These are phyloP conservation scores for Mycosarcoma mackinlayi DNA, from an alignment of 1,284 basidiomycete species.

Conservation along the genomic window DNA sequence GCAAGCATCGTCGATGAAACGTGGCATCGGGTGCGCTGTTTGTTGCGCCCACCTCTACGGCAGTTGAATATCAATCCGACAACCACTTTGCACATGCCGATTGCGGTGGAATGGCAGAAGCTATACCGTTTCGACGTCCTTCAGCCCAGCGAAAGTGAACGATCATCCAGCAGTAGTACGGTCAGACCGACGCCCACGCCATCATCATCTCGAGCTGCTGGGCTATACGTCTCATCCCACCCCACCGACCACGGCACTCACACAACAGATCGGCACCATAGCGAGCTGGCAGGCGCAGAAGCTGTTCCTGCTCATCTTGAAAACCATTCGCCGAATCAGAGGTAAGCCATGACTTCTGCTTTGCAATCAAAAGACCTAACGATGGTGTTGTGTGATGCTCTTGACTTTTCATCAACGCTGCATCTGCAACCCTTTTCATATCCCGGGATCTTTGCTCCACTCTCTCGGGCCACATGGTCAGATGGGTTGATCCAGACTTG, in stretches of 20 bases:
- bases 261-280: not conserved
- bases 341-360: slow-evolving; percentile 16
- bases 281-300: not conserved
- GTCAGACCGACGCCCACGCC: slow-evolving; percentile 13
- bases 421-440: not conserved
- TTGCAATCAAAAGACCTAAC: too few relatives aligned
- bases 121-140: not conserved
- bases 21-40: slow-evolving; percentile 10
- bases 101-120: not conserved
- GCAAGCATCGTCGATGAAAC: slow-evolving; percentile 1
- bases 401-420: too few relatives aligned
- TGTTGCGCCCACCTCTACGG: slow-evolving; percentile 25
- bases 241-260: not conserved
- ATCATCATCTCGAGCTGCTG: slow-evolving; percentile 18
- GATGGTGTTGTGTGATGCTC: too few relatives aligned
- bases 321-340: slow-evolving; percentile 10
- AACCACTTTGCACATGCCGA: not conserved
- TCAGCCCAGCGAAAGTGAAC: slow-evolving; percentile 11
- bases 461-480: slow-evolving; percentile 1
- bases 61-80: not conserved
- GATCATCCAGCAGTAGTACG: slow-evolving; percentile 8
- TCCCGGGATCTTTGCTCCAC: slow-evolving; percentile 4
- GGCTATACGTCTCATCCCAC: slow-evolving; percentile 10
- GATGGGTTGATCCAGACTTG: too few relatives aligned
- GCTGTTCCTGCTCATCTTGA: slow-evolving; percentile 6